Base-by-base conservation (phyloP, 306 rosid genomes). In the Echinosophora koreensis region DNA sequence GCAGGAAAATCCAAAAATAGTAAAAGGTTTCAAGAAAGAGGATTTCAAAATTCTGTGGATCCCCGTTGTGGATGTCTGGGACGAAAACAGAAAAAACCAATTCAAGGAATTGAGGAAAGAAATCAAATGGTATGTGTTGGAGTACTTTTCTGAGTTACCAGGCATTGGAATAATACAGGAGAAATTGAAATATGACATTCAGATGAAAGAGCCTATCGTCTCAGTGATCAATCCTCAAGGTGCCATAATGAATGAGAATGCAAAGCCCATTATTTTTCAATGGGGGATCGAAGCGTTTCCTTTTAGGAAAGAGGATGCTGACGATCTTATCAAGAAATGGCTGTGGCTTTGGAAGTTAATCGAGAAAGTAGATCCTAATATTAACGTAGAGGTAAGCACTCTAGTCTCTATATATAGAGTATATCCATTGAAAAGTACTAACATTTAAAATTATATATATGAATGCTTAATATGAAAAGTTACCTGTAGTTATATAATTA, bases 231-330 rank as follows among this genome's bases (percentile, higher is more conserved):
- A 28, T 32, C 44, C 77, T 60, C 60, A 4, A 1, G 81, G 61
- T 39, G 54, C 39, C 1, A 60, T 42, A 7, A 2, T 75, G 30
- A 81, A 81, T 61, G 77, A 75, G 8, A 66, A 81, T 69, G 84
- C 81, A 12, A 75, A 69, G 84, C 60, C 62, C 73, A 51, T 81
- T 72, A 75, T 81, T 38, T 81, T 81, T 4, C 77, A 81, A 69
- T 81, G 84, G 84, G 84, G 84, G 15, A 69, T 81, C 12, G 84
- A 81, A 10, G 77, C 84, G 0, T 75, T 81, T 59, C 84, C 81
- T 13, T 81, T 81, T 15, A 81, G 81, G 66, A 69, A 69, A 51
- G 44, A 0, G 14, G 84, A 81, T 75, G 84, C 77, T 41, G 5
- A 28, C 12, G 77, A 75, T 3, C 81, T 75, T 68, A 39, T 32